Evolutionary conservation across 2,329 filamentous ascomycete species (phyloP).

Genomic region (Alternaria metachromatica): DNA sequence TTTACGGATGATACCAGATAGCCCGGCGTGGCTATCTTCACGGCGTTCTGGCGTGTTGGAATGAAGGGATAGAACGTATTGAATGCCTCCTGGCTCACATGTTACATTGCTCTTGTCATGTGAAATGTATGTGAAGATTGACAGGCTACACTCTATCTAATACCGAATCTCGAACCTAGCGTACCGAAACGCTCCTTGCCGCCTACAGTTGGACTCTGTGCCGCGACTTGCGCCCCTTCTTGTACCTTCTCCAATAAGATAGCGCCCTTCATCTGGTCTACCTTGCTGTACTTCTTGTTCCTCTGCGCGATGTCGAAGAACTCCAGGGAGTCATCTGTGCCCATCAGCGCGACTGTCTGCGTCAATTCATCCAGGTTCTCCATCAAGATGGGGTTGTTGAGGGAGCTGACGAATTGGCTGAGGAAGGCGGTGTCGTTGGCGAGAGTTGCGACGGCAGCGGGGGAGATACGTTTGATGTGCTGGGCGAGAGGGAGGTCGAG

Average conservation of each 20-base stretch:
- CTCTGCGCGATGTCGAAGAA: slow-evolving; percentile 91
- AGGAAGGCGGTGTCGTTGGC: slow-evolving; percentile 85
- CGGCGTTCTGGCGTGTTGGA: background rate
- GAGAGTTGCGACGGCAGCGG: slow-evolving; percentile 80
- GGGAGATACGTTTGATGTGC: slow-evolving; percentile 84
- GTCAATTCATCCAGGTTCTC: slow-evolving; percentile 92
- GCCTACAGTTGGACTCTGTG: slow-evolving; percentile 40
- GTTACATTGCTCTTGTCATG: background rate
- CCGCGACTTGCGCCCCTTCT: slow-evolving; percentile 44
- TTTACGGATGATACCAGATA: background rate
- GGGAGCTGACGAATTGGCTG: slow-evolving; percentile 81
- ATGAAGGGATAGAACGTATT: background rate
- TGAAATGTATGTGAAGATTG: background rate
- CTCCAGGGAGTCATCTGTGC: slow-evolving; percentile 88
- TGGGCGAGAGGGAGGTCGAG: slow-evolving; percentile 78
- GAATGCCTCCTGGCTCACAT: background rate
- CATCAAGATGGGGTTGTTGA: slow-evolving; percentile 86
- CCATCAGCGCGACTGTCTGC: slow-evolving; percentile 89
- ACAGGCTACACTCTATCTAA: slow-evolving; percentile 14
- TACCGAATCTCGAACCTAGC: slow-evolving; percentile 43
- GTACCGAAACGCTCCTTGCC: slow-evolving; percentile 45
- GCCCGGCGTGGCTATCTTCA: background rate
- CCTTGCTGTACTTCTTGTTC: slow-evolving; percentile 92
- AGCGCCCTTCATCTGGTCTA: slow-evolving; percentile 89
- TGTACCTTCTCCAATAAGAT: slow-evolving; percentile 80